Evolutionary conservation across 495 filamentous ascomycete genomes (phyloP).

Genomic region (Neurospora hispaniola): DNA sequence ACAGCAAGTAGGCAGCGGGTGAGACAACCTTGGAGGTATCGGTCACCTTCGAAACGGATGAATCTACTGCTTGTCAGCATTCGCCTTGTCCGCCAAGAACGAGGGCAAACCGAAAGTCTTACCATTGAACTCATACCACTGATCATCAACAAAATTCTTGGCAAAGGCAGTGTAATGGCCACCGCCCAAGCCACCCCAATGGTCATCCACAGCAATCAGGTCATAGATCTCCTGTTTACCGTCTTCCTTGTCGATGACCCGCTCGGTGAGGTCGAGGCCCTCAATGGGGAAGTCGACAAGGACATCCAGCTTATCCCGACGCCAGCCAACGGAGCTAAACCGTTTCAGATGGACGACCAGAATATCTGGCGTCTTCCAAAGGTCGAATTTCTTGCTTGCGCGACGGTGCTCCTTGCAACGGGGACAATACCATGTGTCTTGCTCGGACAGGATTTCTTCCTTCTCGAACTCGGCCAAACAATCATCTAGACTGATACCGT

Average conservation of each 20-base stretch:
- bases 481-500: conserved; percentile 75
- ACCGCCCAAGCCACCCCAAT: conserved; percentile 82
- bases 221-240: conserved; percentile 81
- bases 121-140: conserved; percentile 97
- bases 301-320: conserved; percentile 81
- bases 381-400: conserved; percentile 89
- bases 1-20: conserved; percentile 77
- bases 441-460: conserved; percentile 82
- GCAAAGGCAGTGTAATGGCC: conserved; percentile 94
- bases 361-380: conserved; percentile 94
- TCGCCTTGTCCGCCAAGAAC: not conserved
- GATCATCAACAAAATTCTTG: conserved; percentile 73
- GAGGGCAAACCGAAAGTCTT: conserved; percentile 21
- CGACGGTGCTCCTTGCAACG: conserved; percentile 86
- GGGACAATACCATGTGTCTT: conserved; percentile 94
- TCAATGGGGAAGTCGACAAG: conserved; percentile 88
- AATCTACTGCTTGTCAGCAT: conserved; percentile 43
- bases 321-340: conserved; percentile 67
- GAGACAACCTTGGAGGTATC: conserved; percentile 49
- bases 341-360: conserved; percentile 86
- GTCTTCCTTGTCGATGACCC: conserved; percentile 66
- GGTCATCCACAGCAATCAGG: conserved; percentile 88
- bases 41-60: conserved; percentile 44
- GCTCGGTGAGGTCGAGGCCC: conserved; percentile 65
- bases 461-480: conserved; percentile 91